Evolutionary conservation across 805 yeast genomes (phyloP).

Genomic region (Kuraishia floccosa): DNA sequence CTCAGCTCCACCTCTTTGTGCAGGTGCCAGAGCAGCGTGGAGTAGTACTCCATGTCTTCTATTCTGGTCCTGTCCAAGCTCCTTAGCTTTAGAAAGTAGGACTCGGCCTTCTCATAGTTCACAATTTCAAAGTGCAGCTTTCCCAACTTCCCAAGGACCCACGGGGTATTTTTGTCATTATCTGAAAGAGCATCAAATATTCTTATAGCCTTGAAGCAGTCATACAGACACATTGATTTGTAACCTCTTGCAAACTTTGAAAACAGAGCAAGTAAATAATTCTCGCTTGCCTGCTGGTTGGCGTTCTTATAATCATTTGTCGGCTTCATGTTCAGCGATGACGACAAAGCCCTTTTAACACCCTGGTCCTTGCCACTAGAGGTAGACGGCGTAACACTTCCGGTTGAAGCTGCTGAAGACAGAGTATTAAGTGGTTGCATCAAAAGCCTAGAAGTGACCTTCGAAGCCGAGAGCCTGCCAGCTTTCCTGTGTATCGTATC

Average conservation of each 20-base stretch:
- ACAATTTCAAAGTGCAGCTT: slow-evolving; percentile 79
- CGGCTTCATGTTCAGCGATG: slow-evolving; percentile 8
- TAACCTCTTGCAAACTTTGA: slow-evolving; percentile 47
- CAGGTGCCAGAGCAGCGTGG: slow-evolving; percentile 89
- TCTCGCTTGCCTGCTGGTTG: slow-evolving; percentile 14
- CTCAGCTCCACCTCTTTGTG: slow-evolving; percentile 72
- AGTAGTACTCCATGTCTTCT: slow-evolving; percentile 84
- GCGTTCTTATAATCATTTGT: not conserved
- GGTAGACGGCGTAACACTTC: not conserved
- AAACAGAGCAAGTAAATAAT: slow-evolving; percentile 34
- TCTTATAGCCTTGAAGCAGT: slow-evolving; percentile 72
- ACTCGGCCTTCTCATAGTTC: slow-evolving; percentile 68
- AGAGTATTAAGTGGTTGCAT: slow-evolving; percentile 12
- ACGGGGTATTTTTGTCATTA: slow-evolving; percentile 59
- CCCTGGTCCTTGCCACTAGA: slow-evolving; percentile 3
- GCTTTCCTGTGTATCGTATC: slow-evolving; percentile 14
- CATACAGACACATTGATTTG: slow-evolving; percentile 51
- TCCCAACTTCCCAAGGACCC: slow-evolving; percentile 76
- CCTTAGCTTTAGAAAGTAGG: slow-evolving; percentile 51
- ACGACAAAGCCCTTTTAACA: slow-evolving; percentile 13
- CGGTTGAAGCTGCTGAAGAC: not conserved
- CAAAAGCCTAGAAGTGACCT: slow-evolving; percentile 18
- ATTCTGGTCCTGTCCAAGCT: slow-evolving; percentile 64
- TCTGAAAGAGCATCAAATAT: slow-evolving; percentile 54
- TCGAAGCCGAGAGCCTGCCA: slow-evolving; percentile 9